phyloP scores from a whole-genome alignment of 2,329 filamentous ascomycete genomes.

The Colletotrichum agaves region DNA sequence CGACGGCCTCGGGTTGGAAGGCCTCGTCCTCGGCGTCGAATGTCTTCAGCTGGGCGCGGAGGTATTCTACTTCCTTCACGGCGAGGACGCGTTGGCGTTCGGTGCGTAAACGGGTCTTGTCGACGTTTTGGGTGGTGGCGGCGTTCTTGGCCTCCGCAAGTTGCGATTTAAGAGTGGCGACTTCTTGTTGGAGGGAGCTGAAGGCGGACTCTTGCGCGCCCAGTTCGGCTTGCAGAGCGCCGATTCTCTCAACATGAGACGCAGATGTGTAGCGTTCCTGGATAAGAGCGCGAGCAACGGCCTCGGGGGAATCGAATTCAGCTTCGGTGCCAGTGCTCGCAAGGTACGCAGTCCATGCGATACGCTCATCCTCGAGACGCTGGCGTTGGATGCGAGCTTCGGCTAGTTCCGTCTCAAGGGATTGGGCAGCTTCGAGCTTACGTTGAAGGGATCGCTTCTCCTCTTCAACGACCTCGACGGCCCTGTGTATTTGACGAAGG shows the following conservation, averaged over 20 bases:
- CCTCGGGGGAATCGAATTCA: slow-evolving; percentile 89
- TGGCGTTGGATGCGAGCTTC: slow-evolving; percentile 87
- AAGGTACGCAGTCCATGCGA: slow-evolving; percentile 88
- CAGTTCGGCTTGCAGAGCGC: slow-evolving; percentile 81
- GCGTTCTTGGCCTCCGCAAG: slow-evolving; percentile 74
- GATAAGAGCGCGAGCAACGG: slow-evolving; percentile 84
- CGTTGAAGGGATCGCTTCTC: slow-evolving; percentile 88
- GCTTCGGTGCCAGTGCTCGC: slow-evolving; percentile 71
- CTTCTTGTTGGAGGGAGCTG: slow-evolving; percentile 77
- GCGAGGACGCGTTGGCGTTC: slow-evolving; percentile 89
- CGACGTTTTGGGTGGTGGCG: slow-evolving; percentile 58
- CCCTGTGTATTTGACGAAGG: slow-evolving; percentile 82
- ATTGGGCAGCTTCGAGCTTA: slow-evolving; percentile 78
- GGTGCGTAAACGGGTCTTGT: slow-evolving; percentile 78
- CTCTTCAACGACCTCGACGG: slow-evolving; percentile 94
- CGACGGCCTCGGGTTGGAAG: slow-evolving; percentile 82
- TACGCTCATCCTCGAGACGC: slow-evolving; percentile 86
- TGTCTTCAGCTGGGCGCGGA: slow-evolving; percentile 90
- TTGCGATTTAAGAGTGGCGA: slow-evolving; percentile 70
- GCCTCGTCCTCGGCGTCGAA: slow-evolving; percentile 90
- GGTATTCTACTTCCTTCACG: slow-evolving; percentile 91
- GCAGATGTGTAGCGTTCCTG: slow-evolving; percentile 84
- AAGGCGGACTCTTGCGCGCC: slow-evolving; percentile 81
- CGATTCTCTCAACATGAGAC: slow-evolving; percentile 82
- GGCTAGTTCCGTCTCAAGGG: slow-evolving; percentile 78